Evolutionary conservation across 345 rosid species (phyloP).

Genomic region (Salix koriyanagi): DNA sequence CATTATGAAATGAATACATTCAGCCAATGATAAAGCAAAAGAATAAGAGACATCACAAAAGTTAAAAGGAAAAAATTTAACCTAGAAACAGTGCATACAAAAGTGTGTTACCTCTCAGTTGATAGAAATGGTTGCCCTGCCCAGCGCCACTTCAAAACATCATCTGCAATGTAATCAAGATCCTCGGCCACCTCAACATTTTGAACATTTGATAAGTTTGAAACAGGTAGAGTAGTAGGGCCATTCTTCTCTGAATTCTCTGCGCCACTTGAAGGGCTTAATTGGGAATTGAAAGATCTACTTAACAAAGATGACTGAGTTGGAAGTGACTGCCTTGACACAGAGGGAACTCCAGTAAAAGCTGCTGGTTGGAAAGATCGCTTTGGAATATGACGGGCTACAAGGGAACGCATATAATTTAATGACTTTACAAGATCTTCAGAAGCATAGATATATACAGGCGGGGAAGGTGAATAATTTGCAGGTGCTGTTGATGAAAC

Average conservation of each 20-base stretch:
- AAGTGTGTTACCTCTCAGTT: constrained; percentile 59
- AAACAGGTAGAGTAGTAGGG: constrained; percentile 45
- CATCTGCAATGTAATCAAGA: constrained; percentile 64
- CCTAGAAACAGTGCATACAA: neutral
- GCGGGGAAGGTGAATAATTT: constrained; percentile 54
- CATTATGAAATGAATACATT: constrained; percentile 8
- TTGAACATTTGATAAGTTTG: constrained; percentile 63
- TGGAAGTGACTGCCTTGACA: constrained; percentile 76
- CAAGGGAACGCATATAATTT: constrained; percentile 89
- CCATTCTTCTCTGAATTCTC: constrained; percentile 73
- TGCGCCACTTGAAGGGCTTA: constrained; percentile 55
- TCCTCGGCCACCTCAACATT: constrained; percentile 57
- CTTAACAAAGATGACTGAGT: constrained; percentile 75
- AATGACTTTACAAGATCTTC: constrained; percentile 83
- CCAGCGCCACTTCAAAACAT: constrained; percentile 89
- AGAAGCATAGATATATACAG: constrained; percentile 87
- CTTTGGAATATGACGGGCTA: constrained; percentile 78
- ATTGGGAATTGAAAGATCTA: constrained; percentile 78
- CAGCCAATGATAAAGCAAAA: constrained; percentile 6
- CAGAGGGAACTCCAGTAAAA: constrained; percentile 72
- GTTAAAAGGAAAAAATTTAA: neutral
- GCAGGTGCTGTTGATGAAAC: constrained; percentile 23
- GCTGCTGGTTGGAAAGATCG: constrained; percentile 83
- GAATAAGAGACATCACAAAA: neutral
- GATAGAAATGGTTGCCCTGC: constrained; percentile 53